Conservation (phyloP, 805 yeast species). For the Pichia heedii region DNA sequence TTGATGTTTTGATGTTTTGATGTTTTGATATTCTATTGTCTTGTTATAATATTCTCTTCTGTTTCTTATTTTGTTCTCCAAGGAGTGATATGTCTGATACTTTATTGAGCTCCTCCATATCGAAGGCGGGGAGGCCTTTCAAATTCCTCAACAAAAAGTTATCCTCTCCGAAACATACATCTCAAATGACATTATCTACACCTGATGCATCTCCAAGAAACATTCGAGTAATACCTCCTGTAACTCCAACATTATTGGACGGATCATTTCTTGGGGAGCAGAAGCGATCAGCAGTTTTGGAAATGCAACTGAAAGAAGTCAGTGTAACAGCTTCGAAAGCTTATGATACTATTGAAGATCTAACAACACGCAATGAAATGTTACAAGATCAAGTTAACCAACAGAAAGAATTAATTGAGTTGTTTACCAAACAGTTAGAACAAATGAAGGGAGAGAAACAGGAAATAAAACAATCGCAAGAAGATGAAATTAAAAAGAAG, state of each 20-base stretch:
- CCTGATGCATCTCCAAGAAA: constrained; percentile 4
- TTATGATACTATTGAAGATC: constrained; percentile 21
- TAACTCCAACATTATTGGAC: constrained; percentile 16
- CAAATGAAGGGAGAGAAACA: not conserved
- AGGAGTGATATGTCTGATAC: not conserved
- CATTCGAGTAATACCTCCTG: constrained; percentile 1
- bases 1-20: no score
- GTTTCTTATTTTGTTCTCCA: no score
- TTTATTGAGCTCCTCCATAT: not conserved
- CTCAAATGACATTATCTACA: constrained; percentile 5
- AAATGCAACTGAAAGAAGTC: constrained; percentile 17
- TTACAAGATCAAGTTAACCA: constrained; percentile 20
- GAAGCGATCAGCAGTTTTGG: constrained; percentile 16
- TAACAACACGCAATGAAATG: constrained; percentile 16
- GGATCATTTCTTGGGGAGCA: constrained; percentile 18
- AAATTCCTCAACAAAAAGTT: constrained; percentile 3
- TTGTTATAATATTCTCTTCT: no score
- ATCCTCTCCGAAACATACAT: not conserved
- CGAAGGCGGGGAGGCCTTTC: not conserved
- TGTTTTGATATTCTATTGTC: no score
- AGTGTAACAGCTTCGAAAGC: constrained; percentile 22
- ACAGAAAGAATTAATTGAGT: constrained; percentile 20
- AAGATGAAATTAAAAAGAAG: constrained; percentile 3
- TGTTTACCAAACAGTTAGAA: constrained; percentile 18
- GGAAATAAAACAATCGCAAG: constrained; percentile 5